These are phyloP conservation scores for Nicotiana knightiana DNA, from an alignment of 257 asterid species.

Conservation along the genomic window DNA sequence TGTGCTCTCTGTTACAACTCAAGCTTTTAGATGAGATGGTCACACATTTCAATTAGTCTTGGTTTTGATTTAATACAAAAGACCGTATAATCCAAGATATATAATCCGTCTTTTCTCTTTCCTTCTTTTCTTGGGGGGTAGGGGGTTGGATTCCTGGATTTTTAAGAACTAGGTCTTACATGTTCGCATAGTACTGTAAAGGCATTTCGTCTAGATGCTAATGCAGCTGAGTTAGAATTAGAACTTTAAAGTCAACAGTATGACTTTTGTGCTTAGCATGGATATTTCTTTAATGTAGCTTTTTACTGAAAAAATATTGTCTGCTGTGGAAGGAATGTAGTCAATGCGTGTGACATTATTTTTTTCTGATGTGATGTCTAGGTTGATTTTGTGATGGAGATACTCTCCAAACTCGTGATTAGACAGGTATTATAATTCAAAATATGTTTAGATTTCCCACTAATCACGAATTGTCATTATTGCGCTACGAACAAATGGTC, in stretches of 20 bases:
- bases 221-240: constrained; percentile 1
- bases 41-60: not conserved
- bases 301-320: not conserved
- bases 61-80: not conserved
- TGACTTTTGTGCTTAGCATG: not conserved
- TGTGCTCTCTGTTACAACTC: not conserved
- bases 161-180: not conserved
- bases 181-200: not conserved
- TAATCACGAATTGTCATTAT: not conserved
- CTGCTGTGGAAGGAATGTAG: not conserved
- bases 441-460: not conserved
- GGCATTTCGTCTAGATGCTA: not conserved
- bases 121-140: not conserved
- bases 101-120: not conserved
- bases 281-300: not conserved
- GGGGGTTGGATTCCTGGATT: not conserved
- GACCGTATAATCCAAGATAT: not conserved
- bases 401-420: constrained; percentile 73
- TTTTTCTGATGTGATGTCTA: constrained; percentile 29
- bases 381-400: constrained; percentile 93
- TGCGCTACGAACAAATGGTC: not conserved
- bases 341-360: not conserved
- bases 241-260: not conserved
- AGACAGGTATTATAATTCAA: constrained; percentile 48
- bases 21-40: not conserved